Percentiles rank a stretch among this genome's conserved stretches.
These are phyloP conservation scores for Lenzites betulinus DNA, from an alignment of 768 basidiomycete species.

Conservation along the genomic window DNA sequence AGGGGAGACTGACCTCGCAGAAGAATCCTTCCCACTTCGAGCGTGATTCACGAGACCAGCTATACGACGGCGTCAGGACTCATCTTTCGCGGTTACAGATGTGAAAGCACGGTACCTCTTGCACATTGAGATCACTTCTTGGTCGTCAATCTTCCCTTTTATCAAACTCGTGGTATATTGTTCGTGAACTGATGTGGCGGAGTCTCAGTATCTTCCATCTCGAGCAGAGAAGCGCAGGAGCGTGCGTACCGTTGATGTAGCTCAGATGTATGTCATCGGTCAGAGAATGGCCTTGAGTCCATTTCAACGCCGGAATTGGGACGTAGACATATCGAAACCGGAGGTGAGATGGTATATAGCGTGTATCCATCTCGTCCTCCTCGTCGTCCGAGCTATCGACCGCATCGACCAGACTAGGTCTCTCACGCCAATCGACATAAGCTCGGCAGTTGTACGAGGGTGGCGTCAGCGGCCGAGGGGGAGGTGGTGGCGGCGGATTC, in stretches of 20 bases:
- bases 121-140: conserved; percentile 15
- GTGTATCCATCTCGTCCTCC: neutral
- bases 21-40: conserved; percentile 40
- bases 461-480: neutral
- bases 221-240: no score
- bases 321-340: neutral
- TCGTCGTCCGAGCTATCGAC: neutral
- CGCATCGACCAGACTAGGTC: neutral
- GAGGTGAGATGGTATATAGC: neutral
- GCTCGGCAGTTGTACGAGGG: no score
- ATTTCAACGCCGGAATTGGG: neutral
- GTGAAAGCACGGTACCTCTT: conserved; percentile 9
- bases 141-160: conserved; percentile 10
- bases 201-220: no score
- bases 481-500: neutral
- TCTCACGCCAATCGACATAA: neutral
- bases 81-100: neutral
- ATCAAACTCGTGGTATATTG: conserved; percentile 5
- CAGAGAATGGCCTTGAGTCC: neutral
- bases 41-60: conserved; percentile 14
- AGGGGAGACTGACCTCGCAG: conserved; percentile 36
- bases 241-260: neutral
- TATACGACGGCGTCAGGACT: neutral
- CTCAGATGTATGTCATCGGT: neutral
- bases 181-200: neutral